Conservation (phyloP, 768 basidiomycete species). For the Sarcodon aspratus region DNA sequence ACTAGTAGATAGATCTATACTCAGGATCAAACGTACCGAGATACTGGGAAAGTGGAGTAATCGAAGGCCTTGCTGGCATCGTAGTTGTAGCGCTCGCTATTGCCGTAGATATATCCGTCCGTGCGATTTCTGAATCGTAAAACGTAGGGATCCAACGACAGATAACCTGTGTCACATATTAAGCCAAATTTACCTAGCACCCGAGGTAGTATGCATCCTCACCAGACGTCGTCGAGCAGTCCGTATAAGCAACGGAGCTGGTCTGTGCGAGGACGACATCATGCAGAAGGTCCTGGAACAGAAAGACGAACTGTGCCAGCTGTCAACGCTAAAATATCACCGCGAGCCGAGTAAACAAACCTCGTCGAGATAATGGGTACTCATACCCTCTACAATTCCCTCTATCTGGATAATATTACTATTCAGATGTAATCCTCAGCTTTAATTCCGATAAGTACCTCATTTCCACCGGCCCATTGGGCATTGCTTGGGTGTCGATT, state of each 20-base stretch:
- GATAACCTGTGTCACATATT: slow-evolving; percentile 12
- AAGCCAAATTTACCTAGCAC: no score
- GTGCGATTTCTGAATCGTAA: slow-evolving; percentile 40
- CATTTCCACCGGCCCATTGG: slow-evolving; percentile 54
- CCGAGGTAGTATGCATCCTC: no score
- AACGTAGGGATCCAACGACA: slow-evolving; percentile 45
- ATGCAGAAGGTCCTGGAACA: slow-evolving; percentile 43
- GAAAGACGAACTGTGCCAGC: slow-evolving; percentile 27
- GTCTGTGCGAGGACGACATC: slow-evolving; percentile 37
- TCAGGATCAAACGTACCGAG: slow-evolving; percentile 19
- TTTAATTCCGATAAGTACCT: slow-evolving; percentile 6
- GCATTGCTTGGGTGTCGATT: slow-evolving; percentile 46
- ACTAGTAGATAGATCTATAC: neutral
- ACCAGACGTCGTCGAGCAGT: slow-evolving; percentile 47
- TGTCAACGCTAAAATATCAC: neutral
- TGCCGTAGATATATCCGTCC: slow-evolving; percentile 42
- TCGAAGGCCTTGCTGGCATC: slow-evolving; percentile 40
- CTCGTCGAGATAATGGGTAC: slow-evolving; percentile 37
- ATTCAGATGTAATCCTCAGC: no score
- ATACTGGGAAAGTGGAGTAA: slow-evolving; percentile 39
- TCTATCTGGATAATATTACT: slow-evolving; percentile 22
- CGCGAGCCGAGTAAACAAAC: slow-evolving; percentile 13
- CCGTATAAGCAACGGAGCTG: slow-evolving; percentile 44
- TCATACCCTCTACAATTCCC: slow-evolving; percentile 32
- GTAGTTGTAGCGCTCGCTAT: slow-evolving; percentile 46